Percentiles rank a stretch among this genome's conserved stretches.
phyloP scores from a whole-genome alignment of 371 early-diverging fungal species.

The Dichotomocladium elegans region DNA sequence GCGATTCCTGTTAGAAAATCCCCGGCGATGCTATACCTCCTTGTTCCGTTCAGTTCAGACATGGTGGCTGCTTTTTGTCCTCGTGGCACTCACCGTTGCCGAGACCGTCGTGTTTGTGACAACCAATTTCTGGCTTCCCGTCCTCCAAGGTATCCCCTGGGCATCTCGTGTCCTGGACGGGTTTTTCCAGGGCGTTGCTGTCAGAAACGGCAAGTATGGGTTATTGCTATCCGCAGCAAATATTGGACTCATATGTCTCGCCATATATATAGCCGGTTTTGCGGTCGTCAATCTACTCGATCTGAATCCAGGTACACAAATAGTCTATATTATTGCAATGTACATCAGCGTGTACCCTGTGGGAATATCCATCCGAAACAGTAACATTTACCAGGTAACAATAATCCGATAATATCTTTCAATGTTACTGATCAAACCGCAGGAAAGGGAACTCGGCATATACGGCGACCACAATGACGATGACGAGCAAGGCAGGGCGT shows the following conservation, averaged over 20 bases:
- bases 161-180: constrained; percentile 30
- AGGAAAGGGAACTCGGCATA: constrained; percentile 22
- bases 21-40: constrained; percentile 17
- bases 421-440: background rate
- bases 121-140: constrained; percentile 37
- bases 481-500: too few species aligned
- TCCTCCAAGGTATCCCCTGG: constrained; percentile 24
- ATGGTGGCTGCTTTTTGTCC: constrained; percentile 12
- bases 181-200: constrained; percentile 37
- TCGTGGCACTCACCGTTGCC: constrained; percentile 17
- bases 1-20: constrained; percentile 15
- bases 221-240: background rate
- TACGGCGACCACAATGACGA: constrained; percentile 4
- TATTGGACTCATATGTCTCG: background rate
- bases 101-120: constrained; percentile 29
- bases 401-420: too few species aligned
- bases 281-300: constrained; percentile 27
- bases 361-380: constrained; percentile 43
- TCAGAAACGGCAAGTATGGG: constrained; percentile 27
- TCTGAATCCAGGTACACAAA: constrained; percentile 38
- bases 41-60: constrained; percentile 15
- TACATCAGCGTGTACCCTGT: constrained; percentile 47
- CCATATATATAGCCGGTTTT: constrained; percentile 40
- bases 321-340: constrained; percentile 44
- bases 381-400: constrained; percentile 41